These are phyloP conservation scores for Halocafeteria seosinensis DNA, from an alignment of 108 stramenopile species.

Conservation along the genomic window DNA sequence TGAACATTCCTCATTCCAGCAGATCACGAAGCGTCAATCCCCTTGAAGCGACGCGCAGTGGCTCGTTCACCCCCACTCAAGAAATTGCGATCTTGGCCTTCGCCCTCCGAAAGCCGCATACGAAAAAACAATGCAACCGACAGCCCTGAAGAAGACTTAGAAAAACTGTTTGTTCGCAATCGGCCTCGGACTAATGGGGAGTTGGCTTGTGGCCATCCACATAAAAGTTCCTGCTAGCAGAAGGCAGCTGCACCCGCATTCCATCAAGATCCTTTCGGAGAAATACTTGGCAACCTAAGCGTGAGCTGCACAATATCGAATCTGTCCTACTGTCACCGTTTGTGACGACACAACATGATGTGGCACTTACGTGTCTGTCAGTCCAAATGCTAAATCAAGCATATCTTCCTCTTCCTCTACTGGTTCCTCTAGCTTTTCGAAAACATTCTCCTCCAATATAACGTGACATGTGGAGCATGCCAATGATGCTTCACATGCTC, in stretches of 20 bases:
- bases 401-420: constrained; percentile 73
- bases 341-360: not conserved
- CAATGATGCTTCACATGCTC: constrained; percentile 92
- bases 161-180: no score
- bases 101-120: no score
- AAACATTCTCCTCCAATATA: constrained; percentile 60
- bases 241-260: constrained; percentile 62
- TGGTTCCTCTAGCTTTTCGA: constrained; percentile 46
- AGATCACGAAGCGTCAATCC: no score
- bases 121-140: no score
- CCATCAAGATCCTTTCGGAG: constrained; percentile 69
- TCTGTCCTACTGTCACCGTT: not conserved
- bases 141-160: no score
- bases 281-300: constrained; percentile 80
- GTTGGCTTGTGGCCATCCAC: constrained; percentile 95
- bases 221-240: constrained; percentile 83
- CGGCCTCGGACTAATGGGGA: constrained; percentile 59
- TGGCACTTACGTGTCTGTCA: constrained; percentile 47
- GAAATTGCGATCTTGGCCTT: no score
- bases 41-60: no score
- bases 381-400: constrained; percentile 92
- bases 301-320: constrained; percentile 25
- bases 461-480: constrained; percentile 92
- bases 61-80: no score
- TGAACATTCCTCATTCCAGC: no score